phyloP scores from a whole-genome alignment of 164 flowering plant species.

The Nelumbo lutea region DNA sequence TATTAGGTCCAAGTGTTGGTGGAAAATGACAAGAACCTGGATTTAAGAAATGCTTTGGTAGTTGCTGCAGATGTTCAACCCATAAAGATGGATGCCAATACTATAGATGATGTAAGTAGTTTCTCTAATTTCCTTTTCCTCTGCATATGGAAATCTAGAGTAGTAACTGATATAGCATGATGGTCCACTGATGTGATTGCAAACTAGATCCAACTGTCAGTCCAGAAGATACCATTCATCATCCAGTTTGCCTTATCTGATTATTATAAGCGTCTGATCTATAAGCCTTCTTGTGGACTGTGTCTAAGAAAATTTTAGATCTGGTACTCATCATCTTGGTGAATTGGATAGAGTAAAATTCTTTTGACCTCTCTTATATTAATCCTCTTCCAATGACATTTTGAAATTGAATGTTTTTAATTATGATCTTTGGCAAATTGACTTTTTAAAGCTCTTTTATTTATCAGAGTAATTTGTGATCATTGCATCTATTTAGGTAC shows the following conservation, averaged over 20 bases:
- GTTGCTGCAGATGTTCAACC: constrained; percentile 84
- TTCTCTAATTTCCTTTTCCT: neutral
- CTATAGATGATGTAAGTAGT: constrained; percentile 59
- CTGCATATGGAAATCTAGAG: too few species aligned
- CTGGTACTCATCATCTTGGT: too few species aligned
- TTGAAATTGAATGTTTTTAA: too few species aligned
- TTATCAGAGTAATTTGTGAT: too few species aligned
- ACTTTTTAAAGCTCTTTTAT: too few species aligned
- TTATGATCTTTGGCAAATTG: too few species aligned
- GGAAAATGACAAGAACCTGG: constrained; percentile 70
- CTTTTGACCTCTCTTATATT: neutral
- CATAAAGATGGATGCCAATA: constrained; percentile 36
- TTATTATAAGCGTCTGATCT: too few species aligned
- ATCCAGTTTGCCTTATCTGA: neutral
- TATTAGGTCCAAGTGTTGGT: constrained; percentile 85
- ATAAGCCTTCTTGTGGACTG: too few species aligned
- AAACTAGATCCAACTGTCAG: too few species aligned
- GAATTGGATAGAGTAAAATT: neutral
- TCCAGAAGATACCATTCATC: neutral
- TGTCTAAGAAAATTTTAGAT: too few species aligned
- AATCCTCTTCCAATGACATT: too few species aligned
- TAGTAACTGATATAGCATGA: neutral
- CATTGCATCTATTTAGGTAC: constrained; percentile 38
- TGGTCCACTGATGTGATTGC: constrained; percentile 1
- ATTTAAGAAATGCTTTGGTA: constrained; percentile 52